These are phyloP conservation scores for Persicaria tinctoria DNA, from an alignment of 148 eudicot genomes.

Conservation along the genomic window DNA sequence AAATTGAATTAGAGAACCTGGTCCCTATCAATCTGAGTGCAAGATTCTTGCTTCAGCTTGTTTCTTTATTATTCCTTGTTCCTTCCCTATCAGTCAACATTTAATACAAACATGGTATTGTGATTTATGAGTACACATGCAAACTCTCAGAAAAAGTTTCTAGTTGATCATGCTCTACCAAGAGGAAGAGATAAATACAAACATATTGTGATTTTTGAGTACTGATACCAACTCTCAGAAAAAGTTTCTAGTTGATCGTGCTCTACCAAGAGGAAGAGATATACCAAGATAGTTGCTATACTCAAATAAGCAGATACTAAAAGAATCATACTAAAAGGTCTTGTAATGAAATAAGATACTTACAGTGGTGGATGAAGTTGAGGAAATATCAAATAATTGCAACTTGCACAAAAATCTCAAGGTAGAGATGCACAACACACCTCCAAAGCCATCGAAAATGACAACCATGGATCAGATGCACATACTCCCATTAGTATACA, in stretches of 20 bases:
- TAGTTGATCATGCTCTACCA: background rate
- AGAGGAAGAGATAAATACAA: no score
- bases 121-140: no score
- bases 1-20: no score
- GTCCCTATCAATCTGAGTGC: no score
- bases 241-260: no score
- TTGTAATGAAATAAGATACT: background rate
- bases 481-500: background rate
- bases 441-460: background rate
- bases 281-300: background rate
- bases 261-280: background rate
- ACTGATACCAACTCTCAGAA: no score
- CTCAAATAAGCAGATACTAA: background rate
- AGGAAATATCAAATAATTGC: background rate
- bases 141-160: background rate
- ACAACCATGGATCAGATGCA: constrained; percentile 8
- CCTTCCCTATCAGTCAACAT: no score
- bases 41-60: no score
- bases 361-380: background rate
- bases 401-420: background rate
- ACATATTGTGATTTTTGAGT: no score
- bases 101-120: no score
- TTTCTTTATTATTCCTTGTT: no score
- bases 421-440: background rate
- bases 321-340: background rate